Evolutionary conservation across 768 basidiomycete genomes (phyloP), one percentile per base, ranked within the genome.

Genomic region (Porpolomopsis calyptriformis): DNA sequence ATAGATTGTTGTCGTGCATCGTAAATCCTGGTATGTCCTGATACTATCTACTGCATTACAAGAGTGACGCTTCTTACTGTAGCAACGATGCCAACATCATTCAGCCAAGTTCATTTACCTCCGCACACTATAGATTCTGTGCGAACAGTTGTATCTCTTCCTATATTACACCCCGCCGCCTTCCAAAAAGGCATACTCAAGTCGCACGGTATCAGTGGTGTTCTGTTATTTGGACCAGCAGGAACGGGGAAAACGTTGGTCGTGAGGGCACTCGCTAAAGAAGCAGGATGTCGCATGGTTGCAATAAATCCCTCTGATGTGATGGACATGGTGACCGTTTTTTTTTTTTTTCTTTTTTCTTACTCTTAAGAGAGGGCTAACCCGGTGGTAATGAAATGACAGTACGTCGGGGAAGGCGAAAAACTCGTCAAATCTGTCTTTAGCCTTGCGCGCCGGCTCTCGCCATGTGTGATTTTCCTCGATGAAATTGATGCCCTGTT

Each of bases 401-500:
- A 88, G 86, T 89, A 89, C 61, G 85, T 88, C 31, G 86, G 87
- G 16, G 87, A 91, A 67, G 87, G 85, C 36, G 87, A 91, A 58
- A 90, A 91, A 57, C 78, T 90, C 14, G 92, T 96, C 27, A 79
- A 80, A 47, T 86, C 86, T 0, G 83, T 92, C 14, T 97, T 97
- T 64, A 77, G 80, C 26, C 73, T 97, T 12, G 92, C 92, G 3
- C 76, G 92, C 27, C 73, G 77, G 35, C 63, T 96, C 5, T 84
- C 90, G 0, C 93, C 92, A 2, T 94, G 91, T 53, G 89, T 97
- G 39, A 75, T 97, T 27, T 97, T 97, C 68, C 66, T 97, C 49
- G 92, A 97, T 60, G 92, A 97, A 62, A 85, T 94, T 43, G 92
- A 97, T 55, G 85, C 92, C 1, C 73, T 97, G 4, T 90, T 96